These are phyloP conservation scores for Jamesozyma hellenica DNA, from an alignment of 805 yeast genomes.

Conservation along the genomic window DNA sequence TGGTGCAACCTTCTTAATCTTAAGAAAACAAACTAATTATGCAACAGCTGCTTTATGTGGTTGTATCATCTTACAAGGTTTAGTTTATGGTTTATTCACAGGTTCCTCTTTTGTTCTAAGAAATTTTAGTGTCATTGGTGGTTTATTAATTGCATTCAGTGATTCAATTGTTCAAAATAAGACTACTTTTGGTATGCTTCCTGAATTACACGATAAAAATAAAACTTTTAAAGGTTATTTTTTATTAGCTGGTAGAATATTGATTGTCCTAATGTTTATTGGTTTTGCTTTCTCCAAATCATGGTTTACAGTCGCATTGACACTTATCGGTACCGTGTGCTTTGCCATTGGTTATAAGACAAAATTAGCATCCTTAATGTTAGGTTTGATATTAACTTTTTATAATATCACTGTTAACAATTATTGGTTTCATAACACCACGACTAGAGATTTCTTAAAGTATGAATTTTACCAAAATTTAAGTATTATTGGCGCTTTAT, in stretches of 20 bases:
- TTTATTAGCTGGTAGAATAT: constrained; percentile 77
- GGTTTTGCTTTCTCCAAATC: constrained; percentile 73
- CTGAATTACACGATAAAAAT: constrained; percentile 56
- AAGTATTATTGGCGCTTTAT: constrained; percentile 87
- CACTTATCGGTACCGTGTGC: constrained; percentile 63
- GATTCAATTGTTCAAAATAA: constrained; percentile 75
- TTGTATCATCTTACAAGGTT: constrained; percentile 78
- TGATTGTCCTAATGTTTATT: constrained; percentile 74
- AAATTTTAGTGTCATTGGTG: constrained; percentile 86
- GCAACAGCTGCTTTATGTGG: constrained; percentile 62
- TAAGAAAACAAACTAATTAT: constrained; percentile 56
- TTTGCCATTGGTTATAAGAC: constrained; percentile 92
- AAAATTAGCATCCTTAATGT: constrained; percentile 66
- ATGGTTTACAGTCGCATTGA: constrained; percentile 58
- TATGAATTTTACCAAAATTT: constrained; percentile 93
- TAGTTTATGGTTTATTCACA: constrained; percentile 78
- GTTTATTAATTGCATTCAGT: constrained; percentile 75
- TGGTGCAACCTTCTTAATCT: constrained; percentile 64
- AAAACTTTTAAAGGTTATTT: constrained; percentile 58
- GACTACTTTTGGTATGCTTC: constrained; percentile 42
- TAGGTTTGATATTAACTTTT: constrained; percentile 58
- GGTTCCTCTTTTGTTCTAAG: constrained; percentile 77
- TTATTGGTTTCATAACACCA: constrained; percentile 70
- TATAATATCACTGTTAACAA: constrained; percentile 77
- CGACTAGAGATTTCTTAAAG: constrained; percentile 75